phyloP scores from a whole-genome alignment of 495 filamentous ascomycete species.

The Aspergillus egyptiacus region DNA sequence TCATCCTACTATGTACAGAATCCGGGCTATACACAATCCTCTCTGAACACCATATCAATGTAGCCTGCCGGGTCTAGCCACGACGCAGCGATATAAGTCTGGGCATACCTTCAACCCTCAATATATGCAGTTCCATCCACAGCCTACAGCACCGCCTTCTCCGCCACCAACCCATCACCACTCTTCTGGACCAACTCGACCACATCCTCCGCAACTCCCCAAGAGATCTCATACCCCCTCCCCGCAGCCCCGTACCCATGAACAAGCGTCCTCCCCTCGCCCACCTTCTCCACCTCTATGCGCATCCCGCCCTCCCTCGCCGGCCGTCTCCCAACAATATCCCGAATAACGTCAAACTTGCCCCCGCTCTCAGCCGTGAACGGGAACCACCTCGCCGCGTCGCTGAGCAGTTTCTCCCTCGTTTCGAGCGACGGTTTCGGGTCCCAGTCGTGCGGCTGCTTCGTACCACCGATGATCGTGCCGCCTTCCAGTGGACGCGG shows the following conservation, averaged over 20 bases:
- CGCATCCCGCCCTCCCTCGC: slow-evolving; percentile 41
- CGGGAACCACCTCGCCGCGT: slow-evolving; percentile 42
- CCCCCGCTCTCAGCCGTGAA: slow-evolving; percentile 31
- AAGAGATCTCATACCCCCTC: slow-evolving; percentile 47
- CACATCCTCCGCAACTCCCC: slow-evolving; percentile 39
- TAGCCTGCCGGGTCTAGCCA: no score
- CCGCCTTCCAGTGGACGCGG: slow-evolving; percentile 54
- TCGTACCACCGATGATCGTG: slow-evolving; percentile 59
- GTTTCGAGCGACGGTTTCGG: slow-evolving; percentile 41
- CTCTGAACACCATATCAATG: no score
- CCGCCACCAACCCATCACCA: slow-evolving; percentile 23
- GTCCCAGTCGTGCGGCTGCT: slow-evolving; percentile 53
- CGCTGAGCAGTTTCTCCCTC: slow-evolving; percentile 40
- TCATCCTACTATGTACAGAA: no score
- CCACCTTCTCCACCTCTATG: slow-evolving; percentile 34
- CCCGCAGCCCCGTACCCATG: slow-evolving; percentile 62
- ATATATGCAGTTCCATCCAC: no score
- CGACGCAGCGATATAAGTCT: no score
- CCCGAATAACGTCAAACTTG: slow-evolving; percentile 40
- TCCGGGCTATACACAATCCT: no score
- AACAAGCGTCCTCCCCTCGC: slow-evolving; percentile 33
- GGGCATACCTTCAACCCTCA: no score
- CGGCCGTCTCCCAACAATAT: slow-evolving; percentile 42
- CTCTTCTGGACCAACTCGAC: slow-evolving; percentile 26
- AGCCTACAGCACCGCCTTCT: slow-evolving; percentile 29